Evolutionary conservation across 192 early-diverging fungal species (phyloP), one percentile per base, ranked within the genome.

Genomic region (Spizellomyces sp.): DNA sequence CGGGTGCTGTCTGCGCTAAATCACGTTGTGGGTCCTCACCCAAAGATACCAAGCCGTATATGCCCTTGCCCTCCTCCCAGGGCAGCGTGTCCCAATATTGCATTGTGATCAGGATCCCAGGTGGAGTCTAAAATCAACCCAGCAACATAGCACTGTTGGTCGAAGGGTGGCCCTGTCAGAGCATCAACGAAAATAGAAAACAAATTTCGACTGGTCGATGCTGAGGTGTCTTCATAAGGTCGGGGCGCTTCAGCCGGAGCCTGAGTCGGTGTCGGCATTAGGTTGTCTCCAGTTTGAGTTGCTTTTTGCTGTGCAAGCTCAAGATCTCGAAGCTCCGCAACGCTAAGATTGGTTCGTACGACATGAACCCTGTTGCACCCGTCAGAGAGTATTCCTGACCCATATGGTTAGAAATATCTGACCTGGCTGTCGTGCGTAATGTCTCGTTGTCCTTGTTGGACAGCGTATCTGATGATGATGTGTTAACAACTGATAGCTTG

Each of bases 41-140:
- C 90, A 77, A 91, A 91, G 15, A 91, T 84, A 58, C 88, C 89
- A 58, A 90, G 68, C 46, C 83, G 66, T 14, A 79, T 72, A 42
- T 82, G 17, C 22, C 79, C 84, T 3, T 55, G 54, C 5, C 88
- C 85, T 22, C 89, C 89, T 10, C 90, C 90, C 46, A 91, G 72
- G 2, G 90, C 89, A 0, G 87, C 83, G 74, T 91, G 90, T 17
- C 84, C 90, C 21, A 83, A 60, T 14, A 87, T 83, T 1, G 86
- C 70, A 50, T 79, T 59, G 5, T 75, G 14, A n/a, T 54, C 50
- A 54, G 50, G 50, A 54, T 54, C 50, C 50, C 50, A 54, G 4
- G 12, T 12, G 17, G 14, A n/a, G 17, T 54, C 50, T 19, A 54
- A n/a, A 54, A 54, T 54, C 2, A 54, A 19, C 4, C 50, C 50